Evolutionary conservation across 441 rosid genomes (phyloP), one percentile per base, ranked within the genome.

Genomic region (Adansonia grandidieri): DNA sequence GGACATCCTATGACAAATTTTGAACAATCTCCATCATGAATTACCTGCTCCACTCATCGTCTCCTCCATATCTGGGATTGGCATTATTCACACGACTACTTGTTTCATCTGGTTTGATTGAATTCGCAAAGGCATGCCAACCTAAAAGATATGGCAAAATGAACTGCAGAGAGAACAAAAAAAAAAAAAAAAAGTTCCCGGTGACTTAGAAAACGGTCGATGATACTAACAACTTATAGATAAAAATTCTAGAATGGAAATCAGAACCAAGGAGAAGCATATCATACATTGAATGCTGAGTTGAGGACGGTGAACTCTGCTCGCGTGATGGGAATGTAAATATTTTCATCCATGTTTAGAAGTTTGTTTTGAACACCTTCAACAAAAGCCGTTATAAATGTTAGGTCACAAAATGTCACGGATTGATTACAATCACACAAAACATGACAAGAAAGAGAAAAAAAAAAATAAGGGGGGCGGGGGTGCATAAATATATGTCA

Each of bases 301-400:
- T 82, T 51, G 65, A 96, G 93, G 85, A 92, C 93, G 14, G 98
- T 80, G 75, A 80, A 90, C 86, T 96, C 99, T 37, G 92, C 99
- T 80, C 84, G 91, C 51, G 92, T 92, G 78, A 94, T 73, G 2
- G 98, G 98, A 82, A 96, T 92, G 76, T 89, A 90, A 64, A 96
- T 91, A 84, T 70, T 94, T 80, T 94, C 97, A 56, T 93, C 97
- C 82, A 92, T 10, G 82, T 91, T 96, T 78, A 87, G 42, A 73
- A 91, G 90, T 89, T 84, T 90, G 87, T 92, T 92, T 82, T 93
- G 99, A 78, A 96, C 97, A 86, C 93, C 98, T 96, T 81, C 72
- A 87, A 64, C 1, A 32, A 11, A 75, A 70, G 47, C 32, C 76
- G 86, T 37, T 61, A 75, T 19, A n/a, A 72, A 72, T 51, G 48